Evolutionary conservation across 139 green algal genomes (phyloP), one percentile per base, ranked within the genome.

Genomic region (Chlorella sp.): DNA sequence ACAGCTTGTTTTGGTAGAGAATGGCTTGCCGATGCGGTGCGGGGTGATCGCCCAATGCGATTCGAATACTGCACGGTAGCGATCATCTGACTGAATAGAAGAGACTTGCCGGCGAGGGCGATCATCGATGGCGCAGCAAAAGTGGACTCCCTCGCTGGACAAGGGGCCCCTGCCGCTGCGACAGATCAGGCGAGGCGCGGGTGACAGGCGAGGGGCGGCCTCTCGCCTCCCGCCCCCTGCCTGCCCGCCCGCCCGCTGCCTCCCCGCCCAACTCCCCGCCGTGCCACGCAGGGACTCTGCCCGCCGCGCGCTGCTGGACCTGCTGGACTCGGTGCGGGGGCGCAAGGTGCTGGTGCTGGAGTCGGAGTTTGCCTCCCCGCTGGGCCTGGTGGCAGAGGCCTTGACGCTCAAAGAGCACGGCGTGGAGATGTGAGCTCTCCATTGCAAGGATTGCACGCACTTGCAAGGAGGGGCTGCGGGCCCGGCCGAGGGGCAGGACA

Each of bases 321-420:
- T 84, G 3, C 61, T 95, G 0, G 91, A 95, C 78, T 84, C 82
- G 56, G 89, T 86, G 9, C 87, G 87, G 8, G 92, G 92, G n/a
- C 90, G 87, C 74, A 98, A 98, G 82, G 86, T 87, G 5, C 80
- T 98, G 46, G 80, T 98, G 23, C 83, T 98, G 35, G 94, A 98
- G 74, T 83, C 87, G 0, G 78, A 75, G 2, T 74, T 97, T 42
- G 91, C 77, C 46, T 86, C 89, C 2, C 89, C 93, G 5, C 84
- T 98, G 41, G 79, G 86, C 12, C 79, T 96, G 25, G 81, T 98
- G 31, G 92, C 90, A 14, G 81, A 91, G 6, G 79, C 79, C 3
- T 66, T 91, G 1, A 76, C 94, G 23, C 85, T 98, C 8, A 90
- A 93, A 43, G 93, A 98, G 81, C 93, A 98, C 73, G 93, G 93